These are phyloP conservation scores for Glutinoglossum americanum DNA, from an alignment of 495 filamentous ascomycete genomes.

Conservation along the genomic window DNA sequence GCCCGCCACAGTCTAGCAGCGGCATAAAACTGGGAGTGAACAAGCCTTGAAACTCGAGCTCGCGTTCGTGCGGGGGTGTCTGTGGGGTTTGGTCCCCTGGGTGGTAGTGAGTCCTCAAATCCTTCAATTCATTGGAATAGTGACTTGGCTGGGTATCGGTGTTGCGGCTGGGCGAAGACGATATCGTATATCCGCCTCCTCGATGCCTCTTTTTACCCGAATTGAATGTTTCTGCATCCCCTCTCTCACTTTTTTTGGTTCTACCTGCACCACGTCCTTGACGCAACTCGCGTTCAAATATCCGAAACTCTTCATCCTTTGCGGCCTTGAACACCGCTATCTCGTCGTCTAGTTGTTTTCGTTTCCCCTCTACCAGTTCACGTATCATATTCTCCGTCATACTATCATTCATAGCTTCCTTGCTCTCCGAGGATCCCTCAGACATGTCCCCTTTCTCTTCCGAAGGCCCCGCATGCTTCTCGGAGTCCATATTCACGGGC, in stretches of 20 bases:
- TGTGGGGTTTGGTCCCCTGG: not conserved
- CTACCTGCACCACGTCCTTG: not conserved
- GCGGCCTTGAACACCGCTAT: conserved; percentile 12
- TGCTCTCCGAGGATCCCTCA: not conserved
- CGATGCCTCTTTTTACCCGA: not conserved
- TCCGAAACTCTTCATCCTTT: conserved; percentile 12
- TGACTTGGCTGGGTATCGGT: not conserved
- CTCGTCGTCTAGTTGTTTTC: conserved; percentile 13
- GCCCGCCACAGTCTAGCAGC: conserved; percentile 27
- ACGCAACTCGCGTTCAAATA: conserved; percentile 10
- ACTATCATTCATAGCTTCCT: not conserved
- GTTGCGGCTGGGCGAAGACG: not conserved
- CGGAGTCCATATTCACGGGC: not conserved
- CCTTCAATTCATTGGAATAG: not conserved
- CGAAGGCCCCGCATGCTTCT: not conserved
- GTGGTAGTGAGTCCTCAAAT: not conserved
- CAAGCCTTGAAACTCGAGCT: conserved; percentile 34
- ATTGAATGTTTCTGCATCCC: not conserved
- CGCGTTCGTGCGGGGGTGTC: conserved; percentile 23
- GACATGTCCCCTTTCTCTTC: not conserved
- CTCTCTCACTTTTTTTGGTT: not conserved
- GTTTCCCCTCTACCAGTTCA: conserved; percentile 7
- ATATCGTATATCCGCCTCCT: not conserved
- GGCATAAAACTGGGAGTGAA: conserved; percentile 39
- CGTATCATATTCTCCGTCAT: not conserved